Conservation (phyloP, 2,329 filamentous ascomycete genomes). For the Rosellinia necatrix region DNA sequence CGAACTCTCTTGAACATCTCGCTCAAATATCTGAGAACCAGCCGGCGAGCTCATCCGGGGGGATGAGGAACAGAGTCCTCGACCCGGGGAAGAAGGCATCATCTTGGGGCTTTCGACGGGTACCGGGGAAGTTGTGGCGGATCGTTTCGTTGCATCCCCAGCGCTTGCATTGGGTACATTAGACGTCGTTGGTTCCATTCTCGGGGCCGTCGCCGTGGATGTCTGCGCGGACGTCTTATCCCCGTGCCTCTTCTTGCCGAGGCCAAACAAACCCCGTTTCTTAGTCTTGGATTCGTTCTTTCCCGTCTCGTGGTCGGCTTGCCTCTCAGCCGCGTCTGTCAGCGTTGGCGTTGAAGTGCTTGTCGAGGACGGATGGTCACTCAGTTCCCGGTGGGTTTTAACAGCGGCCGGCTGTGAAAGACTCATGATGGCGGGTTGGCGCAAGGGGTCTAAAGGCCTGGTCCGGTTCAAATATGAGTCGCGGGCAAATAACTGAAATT, state of each 20-base stretch:
- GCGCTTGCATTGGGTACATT: constrained; percentile 40
- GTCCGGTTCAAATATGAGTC: constrained; percentile 16
- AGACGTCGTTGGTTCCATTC: constrained; percentile 39
- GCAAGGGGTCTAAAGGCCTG: neutral
- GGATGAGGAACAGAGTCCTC: constrained; percentile 69
- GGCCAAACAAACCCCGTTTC: constrained; percentile 63
- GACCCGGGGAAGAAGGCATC: constrained; percentile 66
- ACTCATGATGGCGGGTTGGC: constrained; percentile 36
- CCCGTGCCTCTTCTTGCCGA: constrained; percentile 65
- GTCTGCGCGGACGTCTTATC: constrained; percentile 45
- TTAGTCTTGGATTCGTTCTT: constrained; percentile 50
- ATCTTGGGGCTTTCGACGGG: constrained; percentile 50
- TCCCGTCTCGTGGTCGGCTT: constrained; percentile 35
- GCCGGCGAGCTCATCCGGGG: constrained; percentile 80
- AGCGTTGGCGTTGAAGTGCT: constrained; percentile 43
- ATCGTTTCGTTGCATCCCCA: constrained; percentile 44
- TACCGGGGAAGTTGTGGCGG: constrained; percentile 49
- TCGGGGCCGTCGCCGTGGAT: constrained; percentile 42
- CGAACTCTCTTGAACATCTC: constrained; percentile 84
- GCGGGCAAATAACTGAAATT: constrained; percentile 32
- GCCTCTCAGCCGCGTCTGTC: constrained; percentile 33
- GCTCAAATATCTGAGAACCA: constrained; percentile 84
- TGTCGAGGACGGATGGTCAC: constrained; percentile 31
- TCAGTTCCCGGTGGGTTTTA: constrained; percentile 31
- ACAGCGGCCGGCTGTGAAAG: constrained; percentile 40